Base-by-base conservation (phyloP, 2,329 filamentous ascomycete species). In the Erysiphe pulchra region DNA sequence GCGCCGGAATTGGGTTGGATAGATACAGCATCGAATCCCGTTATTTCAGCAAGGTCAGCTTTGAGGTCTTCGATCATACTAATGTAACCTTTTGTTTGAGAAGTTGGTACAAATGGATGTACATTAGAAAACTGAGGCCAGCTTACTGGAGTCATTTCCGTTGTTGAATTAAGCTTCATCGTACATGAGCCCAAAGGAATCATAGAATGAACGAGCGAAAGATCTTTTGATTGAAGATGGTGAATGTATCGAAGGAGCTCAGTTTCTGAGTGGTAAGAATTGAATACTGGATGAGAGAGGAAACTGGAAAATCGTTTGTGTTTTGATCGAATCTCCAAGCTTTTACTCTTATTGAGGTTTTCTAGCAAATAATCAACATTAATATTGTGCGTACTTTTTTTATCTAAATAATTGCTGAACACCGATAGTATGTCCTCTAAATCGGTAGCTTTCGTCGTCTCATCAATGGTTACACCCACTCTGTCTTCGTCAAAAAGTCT, bases 171-270 rank as follows among this genome's bases (percentile, higher is more conserved):
- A 45, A 94, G 75, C 68, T 95, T 95, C 87, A 95, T 95, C 13
- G 87, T 95, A 67, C 87, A 95, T 1, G 87, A 94, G 17, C 87
- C 87, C 1, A 95, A 72, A 2, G 87, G 85, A 49, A 95, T 95
- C 87, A 95, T 95, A 14, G 86, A 94, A 64, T 95, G 87, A 2
- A 86, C 82, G 5, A 94, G 69, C 1, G 87, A 94, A 13, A 95
- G 66, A 59, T 95, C 87, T 66, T 92, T 94, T 44, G 85, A 92
- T 60, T 92, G 80, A 5, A 95, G 69, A 59, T 93, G 83, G 58
- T 87, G 71, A 55, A 95, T 93, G 63, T 95, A 95, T 39, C 87
- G 79, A 44, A 95, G 68, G 54, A 95, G 72, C 62, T 94, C 84
- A 0, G 87, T 94, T 64, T 95, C 87, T 2, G 85, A 93, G 63